phyloP scores from a whole-genome alignment of 2,329 filamentous ascomycete species.

The Teratosphaeriaceae sp. region DNA sequence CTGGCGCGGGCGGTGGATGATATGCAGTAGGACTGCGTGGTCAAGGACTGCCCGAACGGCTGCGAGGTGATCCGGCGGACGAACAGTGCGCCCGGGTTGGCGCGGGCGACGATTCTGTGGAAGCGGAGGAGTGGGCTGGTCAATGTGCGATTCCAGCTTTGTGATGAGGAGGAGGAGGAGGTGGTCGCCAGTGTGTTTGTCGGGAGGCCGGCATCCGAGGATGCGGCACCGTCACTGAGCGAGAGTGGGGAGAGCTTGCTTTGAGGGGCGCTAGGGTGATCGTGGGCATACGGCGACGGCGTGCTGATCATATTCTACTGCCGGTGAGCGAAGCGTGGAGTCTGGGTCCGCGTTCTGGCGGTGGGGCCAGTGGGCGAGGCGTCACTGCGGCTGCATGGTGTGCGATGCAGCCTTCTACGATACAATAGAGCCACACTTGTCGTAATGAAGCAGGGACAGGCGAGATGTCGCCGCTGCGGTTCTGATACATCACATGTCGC shows the following conservation, averaged over 20 bases:
- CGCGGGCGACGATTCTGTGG: neutral
- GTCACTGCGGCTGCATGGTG: too few relatives aligned
- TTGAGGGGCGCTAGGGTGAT: too few relatives aligned
- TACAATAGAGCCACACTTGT: neutral
- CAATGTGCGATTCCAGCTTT: neutral
- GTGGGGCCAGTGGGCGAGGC: too few relatives aligned
- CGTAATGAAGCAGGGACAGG: too few relatives aligned
- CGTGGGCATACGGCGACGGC: neutral
- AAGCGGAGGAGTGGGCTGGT: neutral
- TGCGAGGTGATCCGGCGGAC: slow-evolving; percentile 2
- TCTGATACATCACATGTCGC: too few relatives aligned
- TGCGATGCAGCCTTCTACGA: neutral
- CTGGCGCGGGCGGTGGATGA: slow-evolving; percentile 51
- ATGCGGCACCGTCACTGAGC: neutral
- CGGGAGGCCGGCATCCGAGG: neutral
- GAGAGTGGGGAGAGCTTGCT: neutral
- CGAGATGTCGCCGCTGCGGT: too few relatives aligned
- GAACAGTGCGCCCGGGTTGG: slow-evolving; percentile 3
- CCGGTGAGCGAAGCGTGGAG: neutral
- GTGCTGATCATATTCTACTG: neutral
- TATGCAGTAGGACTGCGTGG: slow-evolving; percentile 21
- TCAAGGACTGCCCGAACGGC: slow-evolving; percentile 5
- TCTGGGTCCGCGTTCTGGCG: neutral
- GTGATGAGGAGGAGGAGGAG: neutral
- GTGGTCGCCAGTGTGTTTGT: too few relatives aligned